These are phyloP conservation scores for Penicillium sp. DNA, from an alignment of 2,329 filamentous ascomycete species.

Conservation along the genomic window DNA sequence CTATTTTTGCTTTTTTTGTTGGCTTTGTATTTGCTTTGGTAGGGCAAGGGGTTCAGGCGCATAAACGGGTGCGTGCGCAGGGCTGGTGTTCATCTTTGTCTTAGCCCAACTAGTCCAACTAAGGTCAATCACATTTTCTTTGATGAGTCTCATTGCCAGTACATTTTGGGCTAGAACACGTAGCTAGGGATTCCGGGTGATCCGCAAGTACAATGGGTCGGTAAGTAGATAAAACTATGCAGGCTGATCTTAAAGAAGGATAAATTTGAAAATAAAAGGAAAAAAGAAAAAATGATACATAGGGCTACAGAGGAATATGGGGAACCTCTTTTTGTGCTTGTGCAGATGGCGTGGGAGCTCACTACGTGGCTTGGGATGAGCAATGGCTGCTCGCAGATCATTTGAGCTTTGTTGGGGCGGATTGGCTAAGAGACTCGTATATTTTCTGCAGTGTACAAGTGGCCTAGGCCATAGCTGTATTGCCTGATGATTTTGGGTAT, in stretches of 20 bases:
- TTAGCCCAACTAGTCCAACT: slow-evolving; percentile 5
- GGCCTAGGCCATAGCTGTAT: background rate
- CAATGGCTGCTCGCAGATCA: slow-evolving; percentile 16
- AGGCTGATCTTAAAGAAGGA: background rate
- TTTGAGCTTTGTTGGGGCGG: slow-evolving; percentile 4
- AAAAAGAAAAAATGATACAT: background rate
- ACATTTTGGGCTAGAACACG: slow-evolving; percentile 11
- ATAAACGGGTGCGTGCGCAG: slow-evolving; percentile 16
- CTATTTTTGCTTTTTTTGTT: slow-evolving; percentile 1
- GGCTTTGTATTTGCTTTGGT: slow-evolving; percentile 3
- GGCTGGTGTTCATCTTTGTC: slow-evolving; percentile 12
- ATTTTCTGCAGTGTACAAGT: slow-evolving; percentile 2
- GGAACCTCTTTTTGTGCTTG: background rate
- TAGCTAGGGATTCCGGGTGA: slow-evolving; percentile 13
- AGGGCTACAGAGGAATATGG: background rate
- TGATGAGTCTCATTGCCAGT: slow-evolving; percentile 1
- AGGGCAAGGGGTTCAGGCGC: slow-evolving; percentile 21
- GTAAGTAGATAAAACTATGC: slow-evolving; percentile 8
- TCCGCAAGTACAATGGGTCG: slow-evolving; percentile 13
- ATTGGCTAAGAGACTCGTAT: slow-evolving; percentile 17
- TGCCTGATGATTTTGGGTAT: background rate
- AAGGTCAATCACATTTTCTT: slow-evolving; percentile 3
- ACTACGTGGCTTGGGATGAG: slow-evolving; percentile 2
- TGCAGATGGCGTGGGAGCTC: background rate
- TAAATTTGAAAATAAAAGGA: no score